Evolutionary conservation across 139 green algal genomes (phyloP).

Genomic region (Nannochloris sp.): DNA sequence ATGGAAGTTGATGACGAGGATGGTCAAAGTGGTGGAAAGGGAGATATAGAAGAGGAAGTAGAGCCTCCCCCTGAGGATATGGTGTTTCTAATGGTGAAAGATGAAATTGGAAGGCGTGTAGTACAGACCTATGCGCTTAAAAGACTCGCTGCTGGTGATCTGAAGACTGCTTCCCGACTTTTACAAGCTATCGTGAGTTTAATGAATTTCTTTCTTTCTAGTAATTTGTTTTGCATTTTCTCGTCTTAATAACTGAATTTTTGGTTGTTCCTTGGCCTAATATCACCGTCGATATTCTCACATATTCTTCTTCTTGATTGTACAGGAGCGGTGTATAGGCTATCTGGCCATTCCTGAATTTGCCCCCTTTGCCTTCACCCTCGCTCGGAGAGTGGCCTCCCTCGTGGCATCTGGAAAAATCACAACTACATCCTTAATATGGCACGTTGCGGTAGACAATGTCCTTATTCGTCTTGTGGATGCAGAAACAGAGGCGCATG

Average conservation of each 20-base stretch:
- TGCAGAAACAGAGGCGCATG: slow-evolving; percentile 57
- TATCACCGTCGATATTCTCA: too few relatives aligned
- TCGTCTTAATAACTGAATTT: too few relatives aligned
- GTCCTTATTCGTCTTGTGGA: slow-evolving; percentile 51
- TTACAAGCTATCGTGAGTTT: slow-evolving; percentile 29
- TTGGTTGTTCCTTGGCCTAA: too few relatives aligned
- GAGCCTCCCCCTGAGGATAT: slow-evolving; percentile 10
- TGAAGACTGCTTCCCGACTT: slow-evolving; percentile 28
- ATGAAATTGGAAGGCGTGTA: slow-evolving; percentile 39
- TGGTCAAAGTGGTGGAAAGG: background rate
- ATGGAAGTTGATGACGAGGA: slow-evolving; percentile 6
- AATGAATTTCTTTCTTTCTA: background rate
- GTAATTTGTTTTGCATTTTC: background rate
- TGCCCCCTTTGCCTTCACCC: slow-evolving; percentile 47
- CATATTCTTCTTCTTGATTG: slow-evolving; percentile 2
- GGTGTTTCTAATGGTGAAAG: slow-evolving; percentile 28
- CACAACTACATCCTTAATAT: slow-evolving; percentile 21
- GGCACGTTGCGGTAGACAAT: slow-evolving; percentile 49
- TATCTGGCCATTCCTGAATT: slow-evolving; percentile 44
- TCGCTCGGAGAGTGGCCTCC: slow-evolving; percentile 28
- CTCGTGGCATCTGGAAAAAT: slow-evolving; percentile 1
- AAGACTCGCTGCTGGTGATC: slow-evolving; percentile 32
- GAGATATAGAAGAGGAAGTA: background rate
- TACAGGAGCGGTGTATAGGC: background rate
- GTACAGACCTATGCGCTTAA: slow-evolving; percentile 38